A percentile compares a stretch with the other conserved stretches of the same genome.
These are phyloP conservation scores for Botrytis galanthina DNA, from an alignment of 2,329 filamentous ascomycete genomes.

Conservation along the genomic window DNA sequence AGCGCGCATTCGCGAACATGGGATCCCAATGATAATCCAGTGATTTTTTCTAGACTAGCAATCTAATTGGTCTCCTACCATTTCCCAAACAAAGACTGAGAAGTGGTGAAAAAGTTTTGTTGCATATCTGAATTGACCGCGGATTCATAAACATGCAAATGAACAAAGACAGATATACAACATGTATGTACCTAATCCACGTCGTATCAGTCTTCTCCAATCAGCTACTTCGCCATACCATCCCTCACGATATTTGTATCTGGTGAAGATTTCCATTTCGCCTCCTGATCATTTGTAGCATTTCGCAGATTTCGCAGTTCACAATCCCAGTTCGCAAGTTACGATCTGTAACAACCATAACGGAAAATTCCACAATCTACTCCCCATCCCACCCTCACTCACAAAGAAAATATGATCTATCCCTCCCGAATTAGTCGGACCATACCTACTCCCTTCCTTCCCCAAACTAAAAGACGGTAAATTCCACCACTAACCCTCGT, in stretches of 20 bases:
- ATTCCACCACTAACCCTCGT: not conserved
- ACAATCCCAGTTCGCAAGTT: not conserved
- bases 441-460: not conserved
- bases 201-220: not conserved
- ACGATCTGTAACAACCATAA: not conserved
- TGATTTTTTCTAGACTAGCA: not conserved
- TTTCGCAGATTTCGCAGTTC: not conserved
- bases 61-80: not conserved
- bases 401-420: not conserved
- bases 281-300: not conserved
- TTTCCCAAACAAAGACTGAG: not conserved
- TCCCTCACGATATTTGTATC: not conserved
- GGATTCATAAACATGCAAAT: not conserved
- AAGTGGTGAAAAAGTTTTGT: not conserved
- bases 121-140: conserved; percentile 6
- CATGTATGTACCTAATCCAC: not conserved
- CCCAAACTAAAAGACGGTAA: not conserved
- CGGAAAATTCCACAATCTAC: not conserved
- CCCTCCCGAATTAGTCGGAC: too few species aligned
- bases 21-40: not conserved
- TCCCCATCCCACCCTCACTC: not conserved
- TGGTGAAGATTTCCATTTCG: not conserved
- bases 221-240: not conserved
- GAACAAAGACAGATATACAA: not conserved
- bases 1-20: not conserved